These are phyloP conservation scores for Colletotrichum tofieldiae DNA, from an alignment of 2,329 filamentous ascomycete species.

Conservation along the genomic window DNA sequence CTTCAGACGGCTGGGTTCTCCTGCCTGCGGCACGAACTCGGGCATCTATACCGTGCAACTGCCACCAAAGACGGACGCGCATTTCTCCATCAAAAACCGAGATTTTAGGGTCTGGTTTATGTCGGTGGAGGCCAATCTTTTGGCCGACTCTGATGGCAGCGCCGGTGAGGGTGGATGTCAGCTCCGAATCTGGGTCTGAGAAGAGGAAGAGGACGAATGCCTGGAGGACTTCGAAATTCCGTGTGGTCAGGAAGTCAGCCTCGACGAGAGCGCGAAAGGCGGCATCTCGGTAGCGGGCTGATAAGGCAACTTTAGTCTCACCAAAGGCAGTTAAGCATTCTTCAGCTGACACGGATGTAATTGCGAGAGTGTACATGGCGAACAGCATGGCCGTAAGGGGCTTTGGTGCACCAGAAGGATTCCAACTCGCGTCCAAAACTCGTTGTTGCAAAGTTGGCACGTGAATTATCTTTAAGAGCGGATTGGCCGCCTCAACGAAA, in stretches of 20 bases:
- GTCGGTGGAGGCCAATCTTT: slow-evolving; percentile 48
- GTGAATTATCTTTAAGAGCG: slow-evolving; percentile 52
- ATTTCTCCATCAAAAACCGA: slow-evolving; percentile 49
- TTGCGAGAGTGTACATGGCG: slow-evolving; percentile 48
- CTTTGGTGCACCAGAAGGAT: slow-evolving; percentile 40
- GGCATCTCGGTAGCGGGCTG: slow-evolving; percentile 47
- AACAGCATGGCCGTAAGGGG: slow-evolving; percentile 48
- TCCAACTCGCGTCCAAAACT: slow-evolving; percentile 51
- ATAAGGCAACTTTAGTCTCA: slow-evolving; percentile 36
- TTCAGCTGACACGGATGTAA: slow-evolving; percentile 45
- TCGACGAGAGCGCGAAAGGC: slow-evolving; percentile 47
- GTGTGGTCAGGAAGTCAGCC: slow-evolving; percentile 48
- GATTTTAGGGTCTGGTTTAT: slow-evolving; percentile 36
- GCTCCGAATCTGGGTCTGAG: slow-evolving; percentile 48
- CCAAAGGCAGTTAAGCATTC: slow-evolving; percentile 43
- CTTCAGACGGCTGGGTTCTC: slow-evolving; percentile 18
- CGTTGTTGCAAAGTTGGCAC: slow-evolving; percentile 52
- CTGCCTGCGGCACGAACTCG: slow-evolving; percentile 38
- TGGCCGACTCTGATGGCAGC: slow-evolving; percentile 47
- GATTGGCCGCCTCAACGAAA: slow-evolving; percentile 53
- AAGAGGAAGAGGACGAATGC: slow-evolving; percentile 51
- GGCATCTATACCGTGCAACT: slow-evolving; percentile 45
- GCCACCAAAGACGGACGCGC: slow-evolving; percentile 50
- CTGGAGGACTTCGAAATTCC: slow-evolving; percentile 50
- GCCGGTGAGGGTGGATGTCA: slow-evolving; percentile 46